phyloP scores from a whole-genome alignment of 192 early-diverging fungal genomes.

The Backusella macrospora region DNA sequence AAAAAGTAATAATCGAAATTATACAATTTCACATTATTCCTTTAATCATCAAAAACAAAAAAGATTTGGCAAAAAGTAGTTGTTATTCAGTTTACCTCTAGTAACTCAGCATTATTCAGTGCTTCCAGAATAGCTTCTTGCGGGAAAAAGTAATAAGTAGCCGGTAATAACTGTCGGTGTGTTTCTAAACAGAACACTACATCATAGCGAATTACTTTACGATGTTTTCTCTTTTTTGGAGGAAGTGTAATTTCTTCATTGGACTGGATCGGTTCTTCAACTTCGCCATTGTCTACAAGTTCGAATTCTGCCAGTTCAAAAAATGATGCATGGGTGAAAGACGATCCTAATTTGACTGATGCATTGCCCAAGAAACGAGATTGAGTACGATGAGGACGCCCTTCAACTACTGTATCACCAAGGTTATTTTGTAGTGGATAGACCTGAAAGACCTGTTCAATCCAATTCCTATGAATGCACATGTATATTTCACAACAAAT shows the following conservation, averaged over 20 bases:
- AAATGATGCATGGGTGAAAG: conserved; percentile 17
- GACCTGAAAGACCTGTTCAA: conserved; percentile 15
- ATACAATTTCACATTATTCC: background rate
- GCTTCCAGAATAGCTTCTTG: conserved; percentile 53
- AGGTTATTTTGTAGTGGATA: background rate
- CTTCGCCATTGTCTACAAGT: background rate
- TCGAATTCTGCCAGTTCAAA: conserved; percentile 15
- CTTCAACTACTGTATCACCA: background rate
- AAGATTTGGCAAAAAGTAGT: background rate
- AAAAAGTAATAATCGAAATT: background rate
- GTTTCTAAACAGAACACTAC: conserved; percentile 19
- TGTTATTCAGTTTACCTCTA: conserved; percentile 21
- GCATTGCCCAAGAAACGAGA: conserved; percentile 38
- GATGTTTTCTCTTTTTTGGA: conserved; percentile 24
- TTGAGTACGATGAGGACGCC: conserved; percentile 18
- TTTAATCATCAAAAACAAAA: background rate
- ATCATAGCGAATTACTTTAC: conserved; percentile 24
- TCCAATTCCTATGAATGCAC: background rate
- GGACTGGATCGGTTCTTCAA: conserved; percentile 14
- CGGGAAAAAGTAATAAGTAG: conserved; percentile 49
- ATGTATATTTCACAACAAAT: background rate
- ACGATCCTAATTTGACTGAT: conserved; percentile 22
- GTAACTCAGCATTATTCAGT: conserved; percentile 25
- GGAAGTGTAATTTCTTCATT: conserved; percentile 7
- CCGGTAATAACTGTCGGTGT: conserved; percentile 15